Percentiles rank a stretch among this genome's conserved stretches.
phyloP scores from a whole-genome alignment of 345 rosid species.

The Euphorbia tirucalli region DNA sequence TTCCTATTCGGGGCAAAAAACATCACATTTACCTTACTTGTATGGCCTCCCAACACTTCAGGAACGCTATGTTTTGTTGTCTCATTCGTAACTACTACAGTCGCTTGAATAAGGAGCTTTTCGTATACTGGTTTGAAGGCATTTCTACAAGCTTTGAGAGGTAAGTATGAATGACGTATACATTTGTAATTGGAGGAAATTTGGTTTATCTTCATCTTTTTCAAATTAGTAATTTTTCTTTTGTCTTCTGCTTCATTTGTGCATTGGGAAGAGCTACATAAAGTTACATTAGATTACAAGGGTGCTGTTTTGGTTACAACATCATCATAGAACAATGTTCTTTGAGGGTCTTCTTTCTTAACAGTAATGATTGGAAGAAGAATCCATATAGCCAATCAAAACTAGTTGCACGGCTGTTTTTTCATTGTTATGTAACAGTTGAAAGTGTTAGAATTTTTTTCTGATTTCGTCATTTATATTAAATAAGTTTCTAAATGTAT shows the following conservation, averaged over 20 bases:
- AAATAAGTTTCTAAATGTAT: neutral
- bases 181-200: too few species aligned
- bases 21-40: neutral
- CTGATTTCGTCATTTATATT: neutral
- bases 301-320: neutral
- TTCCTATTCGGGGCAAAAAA: neutral
- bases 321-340: neutral
- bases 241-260: neutral
- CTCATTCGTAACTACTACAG: conserved; percentile 51
- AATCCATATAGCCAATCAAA: too few species aligned
- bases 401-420: too few species aligned
- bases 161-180: conserved; percentile 30
- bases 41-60: conserved; percentile 26
- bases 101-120: conserved; percentile 60
- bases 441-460: neutral
- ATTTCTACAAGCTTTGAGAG: conserved; percentile 74
- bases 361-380: too few species aligned
- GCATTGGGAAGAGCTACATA: neutral
- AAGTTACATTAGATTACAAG: neutral
- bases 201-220: neutral
- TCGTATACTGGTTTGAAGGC: conserved; percentile 76
- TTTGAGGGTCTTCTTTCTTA: too few species aligned
- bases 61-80: conserved; percentile 78
- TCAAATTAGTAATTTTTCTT: neutral
- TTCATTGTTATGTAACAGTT: neutral